Conservation (phyloP, 2,329 filamentous ascomycete species). For the Nothopassalora personata region DNA sequence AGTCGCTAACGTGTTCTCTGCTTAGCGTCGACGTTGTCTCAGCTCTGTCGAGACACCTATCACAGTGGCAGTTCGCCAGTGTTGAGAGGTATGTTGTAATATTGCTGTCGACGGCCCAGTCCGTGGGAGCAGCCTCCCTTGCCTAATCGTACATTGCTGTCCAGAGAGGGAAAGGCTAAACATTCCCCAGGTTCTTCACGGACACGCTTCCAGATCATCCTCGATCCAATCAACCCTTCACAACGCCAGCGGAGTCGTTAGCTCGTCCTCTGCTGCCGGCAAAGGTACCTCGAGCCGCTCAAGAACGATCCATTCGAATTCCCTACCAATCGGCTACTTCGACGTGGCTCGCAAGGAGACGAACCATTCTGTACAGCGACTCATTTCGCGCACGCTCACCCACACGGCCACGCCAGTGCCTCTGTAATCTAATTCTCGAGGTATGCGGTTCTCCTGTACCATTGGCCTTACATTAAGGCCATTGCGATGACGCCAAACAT, state of each 20-base stretch:
- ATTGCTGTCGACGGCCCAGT: conserved; percentile 7
- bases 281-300: conserved; percentile 22
- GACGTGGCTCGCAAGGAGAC: conserved; percentile 39
- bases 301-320: conserved; percentile 33
- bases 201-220: conserved; percentile 28
- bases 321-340: conserved; percentile 36
- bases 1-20: neutral
- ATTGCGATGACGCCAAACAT: conserved; percentile 17
- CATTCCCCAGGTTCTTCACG: conserved; percentile 42
- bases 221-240: conserved; percentile 23
- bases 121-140: conserved; percentile 27
- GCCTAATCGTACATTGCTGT: conserved; percentile 27
- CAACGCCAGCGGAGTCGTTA: conserved; percentile 47
- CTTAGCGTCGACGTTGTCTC: neutral
- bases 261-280: conserved; percentile 48
- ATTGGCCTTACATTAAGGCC: conserved; percentile 23
- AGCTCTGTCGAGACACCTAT: neutral
- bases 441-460: conserved; percentile 34
- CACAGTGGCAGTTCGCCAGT: neutral
- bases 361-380: conserved; percentile 21
- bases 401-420: conserved; percentile 28
- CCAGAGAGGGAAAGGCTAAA: conserved; percentile 33
- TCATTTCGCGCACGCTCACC: conserved; percentile 20
- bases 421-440: conserved; percentile 47
- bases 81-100: conserved; percentile 17